Conservation (phyloP, 2,329 filamentous ascomycete species). For the Nectriaceae sp. region DNA sequence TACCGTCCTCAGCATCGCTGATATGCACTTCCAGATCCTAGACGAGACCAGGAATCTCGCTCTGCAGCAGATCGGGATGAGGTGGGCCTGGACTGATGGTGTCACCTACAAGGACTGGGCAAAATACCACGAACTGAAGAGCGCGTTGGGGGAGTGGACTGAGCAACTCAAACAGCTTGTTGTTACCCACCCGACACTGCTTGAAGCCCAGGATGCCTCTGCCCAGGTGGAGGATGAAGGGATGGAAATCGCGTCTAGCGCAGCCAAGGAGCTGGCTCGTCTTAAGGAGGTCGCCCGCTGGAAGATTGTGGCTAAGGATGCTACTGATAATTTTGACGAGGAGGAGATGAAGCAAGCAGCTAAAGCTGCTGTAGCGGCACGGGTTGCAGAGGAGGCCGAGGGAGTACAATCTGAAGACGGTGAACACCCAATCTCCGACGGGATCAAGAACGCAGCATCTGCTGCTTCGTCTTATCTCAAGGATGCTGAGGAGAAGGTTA, state of each 20-base stretch:
- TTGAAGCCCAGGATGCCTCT: conserved; percentile 66
- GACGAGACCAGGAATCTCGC: conserved; percentile 82
- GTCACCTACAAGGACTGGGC: conserved; percentile 97
- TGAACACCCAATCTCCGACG: too few relatives aligned
- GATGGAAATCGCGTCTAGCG: conserved; percentile 77
- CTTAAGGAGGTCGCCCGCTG: conserved; percentile 83
- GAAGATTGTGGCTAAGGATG: conserved; percentile 78
- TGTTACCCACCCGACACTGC: conserved; percentile 70
- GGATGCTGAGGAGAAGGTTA: conserved; percentile 25
- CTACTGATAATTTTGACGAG: conserved; percentile 76
- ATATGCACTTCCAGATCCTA: conserved; percentile 79
- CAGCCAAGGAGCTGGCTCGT: conserved; percentile 76
- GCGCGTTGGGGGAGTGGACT: conserved; percentile 82
- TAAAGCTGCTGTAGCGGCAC: conserved; percentile 34
- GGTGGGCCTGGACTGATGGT: conserved; percentile 94
- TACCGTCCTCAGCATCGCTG: conserved; percentile 71
- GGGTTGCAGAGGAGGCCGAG: conserved; percentile 24
- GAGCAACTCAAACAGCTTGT: conserved; percentile 77
- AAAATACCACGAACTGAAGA: conserved; percentile 87
- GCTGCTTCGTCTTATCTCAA: too few relatives aligned
- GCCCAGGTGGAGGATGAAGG: conserved; percentile 73
- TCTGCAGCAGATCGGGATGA: conserved; percentile 88
- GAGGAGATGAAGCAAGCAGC: conserved; percentile 62
- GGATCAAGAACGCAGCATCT: too few relatives aligned
- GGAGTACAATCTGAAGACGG: conserved; percentile 29